Percentiles rank a stretch among this genome's conserved stretches.
Evolutionary conservation across 2,329 filamentous ascomycete species (phyloP).

Genomic region (Kalmusia sp.): DNA sequence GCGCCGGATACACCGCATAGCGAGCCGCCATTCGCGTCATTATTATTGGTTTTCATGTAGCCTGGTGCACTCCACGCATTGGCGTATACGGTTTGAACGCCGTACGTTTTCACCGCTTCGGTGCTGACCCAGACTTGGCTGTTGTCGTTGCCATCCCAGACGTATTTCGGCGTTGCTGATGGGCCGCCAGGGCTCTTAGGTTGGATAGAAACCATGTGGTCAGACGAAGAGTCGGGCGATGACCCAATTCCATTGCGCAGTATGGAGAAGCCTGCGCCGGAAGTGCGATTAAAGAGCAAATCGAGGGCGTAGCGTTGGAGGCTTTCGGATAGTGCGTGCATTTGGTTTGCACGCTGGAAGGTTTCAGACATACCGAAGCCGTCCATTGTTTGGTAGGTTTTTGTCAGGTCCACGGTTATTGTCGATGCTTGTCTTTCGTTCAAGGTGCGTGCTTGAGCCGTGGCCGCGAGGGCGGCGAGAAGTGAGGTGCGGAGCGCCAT

Average conservation of each 20-base stretch:
- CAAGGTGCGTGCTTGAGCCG: conserved; percentile 10
- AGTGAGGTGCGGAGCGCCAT: conserved; percentile 16
- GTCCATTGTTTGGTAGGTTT: conserved; percentile 56
- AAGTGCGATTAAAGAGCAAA: conserved; percentile 55
- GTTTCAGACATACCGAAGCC: conserved; percentile 57
- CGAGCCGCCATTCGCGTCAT: conserved; percentile 54
- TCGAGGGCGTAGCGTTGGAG: conserved; percentile 53
- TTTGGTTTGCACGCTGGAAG: conserved; percentile 55
- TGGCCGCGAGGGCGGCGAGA: conserved; percentile 11
- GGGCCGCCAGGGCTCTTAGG: conserved; percentile 35
- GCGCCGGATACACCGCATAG: conserved; percentile 55
- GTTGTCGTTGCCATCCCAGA: conserved; percentile 40
- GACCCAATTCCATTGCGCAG: conserved; percentile 56
- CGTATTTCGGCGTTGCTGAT: conserved; percentile 31
- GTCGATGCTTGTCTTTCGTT: conserved; percentile 26
- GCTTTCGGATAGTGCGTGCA: conserved; percentile 46
- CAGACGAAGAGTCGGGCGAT: conserved; percentile 51
- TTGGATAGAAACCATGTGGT: conserved; percentile 43
- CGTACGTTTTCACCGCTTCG: conserved; percentile 53
- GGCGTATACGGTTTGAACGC: conserved; percentile 55
- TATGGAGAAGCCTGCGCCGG: conserved; percentile 54
- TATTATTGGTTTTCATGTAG: conserved; percentile 60
- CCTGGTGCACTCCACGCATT: conserved; percentile 60
- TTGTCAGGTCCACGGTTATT: conserved; percentile 52
- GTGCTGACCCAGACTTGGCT: conserved; percentile 62